Base-by-base conservation (phyloP, 176 grass and related monocot genomes). In the Zizania latifolia region DNA sequence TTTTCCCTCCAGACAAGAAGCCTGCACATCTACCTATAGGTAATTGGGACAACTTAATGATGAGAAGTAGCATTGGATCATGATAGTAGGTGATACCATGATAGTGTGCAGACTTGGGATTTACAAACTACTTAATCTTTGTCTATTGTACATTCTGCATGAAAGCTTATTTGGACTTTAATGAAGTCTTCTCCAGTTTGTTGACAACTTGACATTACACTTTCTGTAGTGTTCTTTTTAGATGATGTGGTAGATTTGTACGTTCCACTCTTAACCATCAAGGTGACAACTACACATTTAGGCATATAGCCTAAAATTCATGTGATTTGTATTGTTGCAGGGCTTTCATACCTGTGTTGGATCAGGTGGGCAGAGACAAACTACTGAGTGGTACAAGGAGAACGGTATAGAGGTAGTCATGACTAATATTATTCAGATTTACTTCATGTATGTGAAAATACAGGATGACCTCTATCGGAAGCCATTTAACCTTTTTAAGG, bases 281-380 rank as follows among this genome's bases (percentile, higher is more conserved):
- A 37, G 24, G 46, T 29, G 30, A 0, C 9, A 76, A 53, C 31
- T 73, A 12, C 50, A 61, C 53, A 61, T 51, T 10, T 5, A 61
- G 16, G 67, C 53, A 68, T 51, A 9, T 5, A 72, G 12, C 11
- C 23, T 77, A 38, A 23, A 46, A 71, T 17, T 8, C 35, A 51
- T 62, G 7, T 72, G 22, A 56, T 64, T 90, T 81, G 29, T 54
- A 7, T 81, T 78, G 28, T 76, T 22, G 56, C 66, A 93, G 90
- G 94, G 94, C 62, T 97, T 97, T 69, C 90, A 93, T 83, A 93
- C 94, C 44, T 97, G 90, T 56, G 88, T 97, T 83, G 94, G 94
- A 68, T 86, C 88, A 78, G 90, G 94, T 70, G 90, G 88, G 35
- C 88, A 93, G 50, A 84, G 88, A 32, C 94, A 97, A 58, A 89